These are phyloP conservation scores for Crithidia mellificae DNA, from an alignment of 208 protist species.

Conservation along the genomic window DNA sequence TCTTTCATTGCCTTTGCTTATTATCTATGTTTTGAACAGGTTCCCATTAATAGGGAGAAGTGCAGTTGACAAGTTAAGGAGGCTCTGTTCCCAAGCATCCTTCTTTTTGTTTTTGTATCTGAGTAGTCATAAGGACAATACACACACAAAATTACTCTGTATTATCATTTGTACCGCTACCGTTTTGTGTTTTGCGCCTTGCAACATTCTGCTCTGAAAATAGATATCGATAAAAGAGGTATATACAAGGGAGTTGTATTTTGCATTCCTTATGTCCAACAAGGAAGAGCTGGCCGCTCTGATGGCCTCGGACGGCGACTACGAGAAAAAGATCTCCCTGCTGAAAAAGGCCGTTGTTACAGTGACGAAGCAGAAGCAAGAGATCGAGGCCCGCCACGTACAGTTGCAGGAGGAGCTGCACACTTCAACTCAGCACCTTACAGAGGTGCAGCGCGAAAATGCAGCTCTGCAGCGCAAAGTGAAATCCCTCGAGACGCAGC, in stretches of 20 bases:
- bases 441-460: constrained; percentile 50
- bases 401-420: constrained; percentile 60
- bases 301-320: constrained; percentile 73
- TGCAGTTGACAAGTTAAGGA: too few relatives aligned
- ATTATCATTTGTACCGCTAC: too few relatives aligned
- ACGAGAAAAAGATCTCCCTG: constrained; percentile 79
- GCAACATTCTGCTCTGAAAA: too few relatives aligned
- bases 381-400: constrained; percentile 56
- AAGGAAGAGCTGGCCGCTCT: constrained; percentile 62
- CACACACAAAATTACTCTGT: too few relatives aligned
- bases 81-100: too few relatives aligned
- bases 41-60: too few relatives aligned
- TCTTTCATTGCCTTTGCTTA: neutral
- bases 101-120: too few relatives aligned
- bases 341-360: constrained; percentile 82
- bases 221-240: too few relatives aligned
- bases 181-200: too few relatives aligned
- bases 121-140: too few relatives aligned
- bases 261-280: constrained; percentile 11
- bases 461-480: constrained; percentile 46
- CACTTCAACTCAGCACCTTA: constrained; percentile 40
- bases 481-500: constrained; percentile 42
- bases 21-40: too few relatives aligned
- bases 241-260: too few relatives aligned
- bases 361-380: constrained; percentile 83